Base-by-base conservation (phyloP, 1,139 yeast genomes). In the Pichia sorboxylosa region DNA sequence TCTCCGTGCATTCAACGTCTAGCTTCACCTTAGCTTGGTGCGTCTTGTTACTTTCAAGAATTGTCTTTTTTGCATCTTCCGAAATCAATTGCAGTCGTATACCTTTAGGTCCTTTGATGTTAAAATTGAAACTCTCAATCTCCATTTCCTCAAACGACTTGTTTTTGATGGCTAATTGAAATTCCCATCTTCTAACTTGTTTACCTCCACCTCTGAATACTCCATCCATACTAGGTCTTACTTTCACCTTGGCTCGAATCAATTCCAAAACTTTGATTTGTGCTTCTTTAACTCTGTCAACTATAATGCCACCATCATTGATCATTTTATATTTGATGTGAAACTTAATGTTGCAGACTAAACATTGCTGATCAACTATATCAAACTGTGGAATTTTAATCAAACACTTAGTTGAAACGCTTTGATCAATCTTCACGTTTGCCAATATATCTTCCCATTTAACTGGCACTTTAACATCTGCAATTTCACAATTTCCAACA, bases 261-360 rank as follows among this genome's bases (percentile, higher is more conserved):
- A 35, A 23, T 16, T 40, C 19, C 38, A 46, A 3, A 46, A 32
- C 17, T 11, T 19, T 29, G 5, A 40, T 10, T 11, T 18, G 17
- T 6, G 27, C 31, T 13, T 37, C 36, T 17, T 45, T 26, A 11
- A 58, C 34, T 1, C 66, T 40, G 3, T 55, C 55, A 6, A 61
- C 32, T 1, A 37, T 24, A 4, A 35, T 17, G 20, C 35, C 36
- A 11, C 25, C 31, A 7, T 36, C 34, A 10, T 29, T 21, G 2
- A 29, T 21, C 5, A 37, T 17, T 14, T 29, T 27, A 25, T 35
- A 35, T 5, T 28, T 21, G 11, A 37, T 30, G 6, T 33, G 17
- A 8, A 37, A 33, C 8, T 24, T 28, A 20, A 36, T 13, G 8
- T 15, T 14, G 19, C 39, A 34, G 17, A n/a, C n/a, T n/a, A n/a